Percentiles rank a stretch among this genome's conserved stretches.
Evolutionary conservation across 495 filamentous ascomycete genomes (phyloP).

Genomic region (Peziza echinospora): DNA sequence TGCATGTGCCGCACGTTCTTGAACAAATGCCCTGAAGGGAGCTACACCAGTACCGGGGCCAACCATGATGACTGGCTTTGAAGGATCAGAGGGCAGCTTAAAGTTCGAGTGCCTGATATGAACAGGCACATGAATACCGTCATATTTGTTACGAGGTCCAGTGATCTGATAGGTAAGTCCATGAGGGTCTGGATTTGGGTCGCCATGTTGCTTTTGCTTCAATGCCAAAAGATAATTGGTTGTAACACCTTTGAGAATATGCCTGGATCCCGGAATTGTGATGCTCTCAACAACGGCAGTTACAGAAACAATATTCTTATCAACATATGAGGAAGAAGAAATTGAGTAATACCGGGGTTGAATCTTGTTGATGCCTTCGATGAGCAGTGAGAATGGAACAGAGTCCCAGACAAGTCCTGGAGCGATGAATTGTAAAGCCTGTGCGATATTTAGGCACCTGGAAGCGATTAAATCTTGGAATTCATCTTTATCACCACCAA

Average conservation of each 20-base stretch:
- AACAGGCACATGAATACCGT: conserved; percentile 86
- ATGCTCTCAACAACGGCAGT: conserved; percentile 85
- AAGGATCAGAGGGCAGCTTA: conserved; percentile 88
- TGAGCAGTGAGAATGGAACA: conserved; percentile 82
- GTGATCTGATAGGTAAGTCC: conserved; percentile 73
- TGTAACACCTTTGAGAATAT: conserved; percentile 80
- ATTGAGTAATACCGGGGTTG: conserved; percentile 99
- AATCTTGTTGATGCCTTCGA: conserved; percentile 83
- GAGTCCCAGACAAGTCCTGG: conserved; percentile 50
- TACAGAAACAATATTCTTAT: conserved; percentile 82
- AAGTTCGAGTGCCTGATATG: conserved; percentile 98
- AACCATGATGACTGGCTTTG: conserved; percentile 85
- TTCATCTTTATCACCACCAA: conserved; percentile 86
- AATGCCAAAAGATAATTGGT: conserved; percentile 94
- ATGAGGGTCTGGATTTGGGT: conserved; percentile 63
- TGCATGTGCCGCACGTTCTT: conserved; percentile 69
- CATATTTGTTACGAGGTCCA: conserved; percentile 89
- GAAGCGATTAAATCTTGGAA: conserved; percentile 74
- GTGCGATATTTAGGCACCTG: conserved; percentile 74
- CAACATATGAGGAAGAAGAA: conserved; percentile 84
- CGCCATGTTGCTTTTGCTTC: conserved; percentile 92
- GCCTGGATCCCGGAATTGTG: conserved; percentile 48
- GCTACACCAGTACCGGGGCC: conserved; percentile 94
- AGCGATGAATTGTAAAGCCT: conserved; percentile 57
- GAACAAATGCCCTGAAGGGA: conserved; percentile 85